phyloP scores from a whole-genome alignment of 176 grass and related monocot genomes.

The Paspalum vaginatum region DNA sequence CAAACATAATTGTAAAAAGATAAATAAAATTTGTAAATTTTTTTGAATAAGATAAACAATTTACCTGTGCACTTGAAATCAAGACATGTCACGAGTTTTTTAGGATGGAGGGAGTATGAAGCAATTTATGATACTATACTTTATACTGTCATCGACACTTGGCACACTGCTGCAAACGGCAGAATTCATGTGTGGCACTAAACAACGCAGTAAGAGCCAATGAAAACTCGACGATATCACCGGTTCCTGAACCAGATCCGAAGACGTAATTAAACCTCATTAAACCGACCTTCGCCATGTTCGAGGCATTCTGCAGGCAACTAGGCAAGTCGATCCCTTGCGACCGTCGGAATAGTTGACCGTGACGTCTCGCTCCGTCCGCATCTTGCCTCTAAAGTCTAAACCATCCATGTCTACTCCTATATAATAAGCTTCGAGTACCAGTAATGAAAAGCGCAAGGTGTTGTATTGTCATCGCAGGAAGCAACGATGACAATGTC shows the following conservation, averaged over 20 bases:
- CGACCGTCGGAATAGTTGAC: background rate
- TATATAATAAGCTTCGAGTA: constrained; percentile 28
- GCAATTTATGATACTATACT: no score
- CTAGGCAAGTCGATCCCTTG: no score
- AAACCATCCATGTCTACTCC: no score
- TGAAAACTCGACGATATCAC: background rate
- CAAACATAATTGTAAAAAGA: no score
- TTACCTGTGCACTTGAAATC: no score
- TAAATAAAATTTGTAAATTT: no score
- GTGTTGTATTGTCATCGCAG: background rate
- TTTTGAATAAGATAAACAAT: no score
- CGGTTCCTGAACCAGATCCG: background rate
- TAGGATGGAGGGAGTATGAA: no score
- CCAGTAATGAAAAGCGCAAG: background rate
- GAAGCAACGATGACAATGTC: constrained; percentile 13
- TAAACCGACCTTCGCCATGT: background rate
- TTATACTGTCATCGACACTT: background rate
- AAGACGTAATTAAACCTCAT: background rate
- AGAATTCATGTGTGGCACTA: no score
- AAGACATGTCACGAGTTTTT: no score
- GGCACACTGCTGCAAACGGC: no score
- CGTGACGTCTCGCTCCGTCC: background rate
- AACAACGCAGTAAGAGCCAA: background rate
- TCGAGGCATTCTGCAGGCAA: background rate
- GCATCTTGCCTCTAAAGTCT: no score